These are phyloP conservation scores for Pythium graminicola DNA, from an alignment of 352 stramenopile genomes.

Conservation along the genomic window DNA sequence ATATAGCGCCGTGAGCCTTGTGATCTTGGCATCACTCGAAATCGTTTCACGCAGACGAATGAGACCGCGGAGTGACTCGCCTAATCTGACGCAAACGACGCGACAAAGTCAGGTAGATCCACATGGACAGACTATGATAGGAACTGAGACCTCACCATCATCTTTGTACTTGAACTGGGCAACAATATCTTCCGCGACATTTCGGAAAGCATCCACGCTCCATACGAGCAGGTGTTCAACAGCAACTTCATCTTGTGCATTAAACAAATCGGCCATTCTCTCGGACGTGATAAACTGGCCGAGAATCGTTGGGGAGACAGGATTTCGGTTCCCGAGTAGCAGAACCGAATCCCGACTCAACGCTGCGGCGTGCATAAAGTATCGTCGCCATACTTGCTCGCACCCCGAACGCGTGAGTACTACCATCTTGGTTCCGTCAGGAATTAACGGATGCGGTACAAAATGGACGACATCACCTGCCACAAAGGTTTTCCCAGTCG, in stretches of 20 bases:
- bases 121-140: neutral
- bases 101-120: neutral
- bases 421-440: slow-evolving; percentile 54
- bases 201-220: slow-evolving; percentile 41
- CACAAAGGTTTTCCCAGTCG: slow-evolving; percentile 38
- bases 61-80: slow-evolving; percentile 58
- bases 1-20: slow-evolving; percentile 30
- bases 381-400: slow-evolving; percentile 33
- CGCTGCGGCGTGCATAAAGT: slow-evolving; percentile 29
- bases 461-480: slow-evolving; percentile 13
- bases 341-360: neutral
- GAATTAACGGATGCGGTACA: slow-evolving; percentile 36
- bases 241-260: slow-evolving; percentile 2
- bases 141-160: slow-evolving; percentile 31
- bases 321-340: neutral
- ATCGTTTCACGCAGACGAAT: slow-evolving; percentile 70
- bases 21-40: slow-evolving; percentile 47
- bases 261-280: slow-evolving; percentile 25
- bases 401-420: slow-evolving; percentile 35
- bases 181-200: slow-evolving; percentile 63
- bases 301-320: slow-evolving; percentile 23
- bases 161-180: slow-evolving; percentile 81
- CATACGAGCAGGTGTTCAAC: slow-evolving; percentile 42
- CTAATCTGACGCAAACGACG: slow-evolving; percentile 24
- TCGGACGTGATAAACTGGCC: slow-evolving; percentile 38